Conservation (phyloP, 75 land plant genomes). For the Sequoia sempervirens region DNA sequence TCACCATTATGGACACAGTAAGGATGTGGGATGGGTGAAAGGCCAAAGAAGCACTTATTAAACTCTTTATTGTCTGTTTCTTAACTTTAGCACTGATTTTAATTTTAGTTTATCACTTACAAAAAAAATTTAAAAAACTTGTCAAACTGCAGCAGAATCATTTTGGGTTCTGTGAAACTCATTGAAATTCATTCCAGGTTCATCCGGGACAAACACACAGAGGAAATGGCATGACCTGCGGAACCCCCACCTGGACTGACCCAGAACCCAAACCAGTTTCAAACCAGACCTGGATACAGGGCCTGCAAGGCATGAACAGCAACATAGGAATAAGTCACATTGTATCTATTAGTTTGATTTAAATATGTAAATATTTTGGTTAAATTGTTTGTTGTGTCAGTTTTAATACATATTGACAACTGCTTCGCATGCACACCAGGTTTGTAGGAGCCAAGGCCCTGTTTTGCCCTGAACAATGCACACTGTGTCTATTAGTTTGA, state of each 20-base stretch:
- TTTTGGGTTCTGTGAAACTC: no score
- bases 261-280: background rate
- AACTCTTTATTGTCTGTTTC: no score
- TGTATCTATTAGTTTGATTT: background rate
- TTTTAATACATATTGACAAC: background rate
- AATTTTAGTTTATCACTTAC: no score
- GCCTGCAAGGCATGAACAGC: background rate
- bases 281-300: background rate
- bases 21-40: no score
- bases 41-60: no score
- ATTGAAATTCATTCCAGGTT: no score
- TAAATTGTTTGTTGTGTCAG: background rate
- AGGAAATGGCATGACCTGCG: no score
- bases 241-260: background rate
- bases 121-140: no score
- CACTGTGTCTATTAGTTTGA: background rate
- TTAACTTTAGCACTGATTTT: no score
- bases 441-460: background rate
- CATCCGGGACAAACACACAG: no score
- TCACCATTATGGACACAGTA: no score
- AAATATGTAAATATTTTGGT: background rate
- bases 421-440: background rate
- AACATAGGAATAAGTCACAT: background rate
- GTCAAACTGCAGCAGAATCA: no score
- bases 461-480: background rate